Evolutionary conservation across 345 rosid species (phyloP).

Genomic region (Lepidium aucheri): DNA sequence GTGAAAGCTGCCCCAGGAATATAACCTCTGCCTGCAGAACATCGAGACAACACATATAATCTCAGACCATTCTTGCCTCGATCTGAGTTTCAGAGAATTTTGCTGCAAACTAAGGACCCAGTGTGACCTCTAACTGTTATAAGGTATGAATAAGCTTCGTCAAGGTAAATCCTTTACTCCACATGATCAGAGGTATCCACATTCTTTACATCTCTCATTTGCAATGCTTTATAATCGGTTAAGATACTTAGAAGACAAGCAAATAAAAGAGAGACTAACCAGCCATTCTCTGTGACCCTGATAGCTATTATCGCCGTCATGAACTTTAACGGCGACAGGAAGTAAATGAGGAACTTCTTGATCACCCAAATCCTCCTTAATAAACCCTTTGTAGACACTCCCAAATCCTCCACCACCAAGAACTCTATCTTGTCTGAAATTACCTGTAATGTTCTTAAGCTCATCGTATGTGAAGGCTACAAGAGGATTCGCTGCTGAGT

Average conservation of each 20-base stretch:
- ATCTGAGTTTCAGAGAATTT: background rate
- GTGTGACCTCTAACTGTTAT: background rate
- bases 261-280: constrained; percentile 35
- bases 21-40: constrained; percentile 84
- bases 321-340: constrained; percentile 94
- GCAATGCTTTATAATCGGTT: background rate
- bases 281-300: constrained; percentile 99
- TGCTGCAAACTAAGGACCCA: background rate
- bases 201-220: background rate
- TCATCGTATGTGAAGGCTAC: constrained; percentile 76
- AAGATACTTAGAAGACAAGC: constrained; percentile 2
- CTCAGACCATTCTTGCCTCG: background rate
- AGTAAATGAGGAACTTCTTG: constrained; percentile 51
- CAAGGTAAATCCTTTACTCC: background rate
- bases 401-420: constrained; percentile 99
- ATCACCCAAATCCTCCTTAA: constrained; percentile 46
- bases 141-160: background rate
- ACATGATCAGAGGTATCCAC: background rate
- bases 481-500: constrained; percentile 70
- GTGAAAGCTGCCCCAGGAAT: constrained; percentile 94
- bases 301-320: constrained; percentile 80
- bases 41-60: background rate
- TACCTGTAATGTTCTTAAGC: constrained; percentile 58
- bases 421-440: constrained; percentile 86
- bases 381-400: constrained; percentile 80